Conservation (phyloP, 768 basidiomycete species). For the Gyrodon lividus region DNA sequence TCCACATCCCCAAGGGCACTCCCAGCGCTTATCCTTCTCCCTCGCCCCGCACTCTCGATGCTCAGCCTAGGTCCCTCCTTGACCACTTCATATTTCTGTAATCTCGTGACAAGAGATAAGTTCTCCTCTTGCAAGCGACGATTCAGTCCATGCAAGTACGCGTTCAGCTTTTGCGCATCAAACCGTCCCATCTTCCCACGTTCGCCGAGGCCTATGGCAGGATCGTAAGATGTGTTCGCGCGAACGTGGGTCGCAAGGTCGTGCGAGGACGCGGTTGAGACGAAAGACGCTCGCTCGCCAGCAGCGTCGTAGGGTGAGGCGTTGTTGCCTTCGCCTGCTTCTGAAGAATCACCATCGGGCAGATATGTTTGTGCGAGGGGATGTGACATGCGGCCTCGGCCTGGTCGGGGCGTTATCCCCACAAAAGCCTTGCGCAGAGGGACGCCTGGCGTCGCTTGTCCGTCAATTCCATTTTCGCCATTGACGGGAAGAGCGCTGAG, state of each 20-base stretch:
- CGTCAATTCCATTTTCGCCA: constrained; percentile 34
- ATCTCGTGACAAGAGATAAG: constrained; percentile 54
- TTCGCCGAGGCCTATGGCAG: constrained; percentile 70
- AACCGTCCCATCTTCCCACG: constrained; percentile 73
- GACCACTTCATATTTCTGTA: constrained; percentile 54
- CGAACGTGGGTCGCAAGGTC: constrained; percentile 78
- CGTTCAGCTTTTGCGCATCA: constrained; percentile 82
- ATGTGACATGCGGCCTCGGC: constrained; percentile 55
- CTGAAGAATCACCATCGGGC: constrained; percentile 35
- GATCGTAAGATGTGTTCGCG: constrained; percentile 88
- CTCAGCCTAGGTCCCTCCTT: constrained; percentile 29
- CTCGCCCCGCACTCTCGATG: constrained; percentile 32
- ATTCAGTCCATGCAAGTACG: constrained; percentile 84
- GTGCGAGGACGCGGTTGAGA: constrained; percentile 85
- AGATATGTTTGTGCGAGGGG: constrained; percentile 58
- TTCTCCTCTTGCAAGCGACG: constrained; percentile 84
- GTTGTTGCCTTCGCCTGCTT: constrained; percentile 23
- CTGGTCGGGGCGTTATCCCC: constrained; percentile 62
- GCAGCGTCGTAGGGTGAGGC: constrained; percentile 47
- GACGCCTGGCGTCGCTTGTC: constrained; percentile 31
- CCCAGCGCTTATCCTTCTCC: constrained; percentile 52
- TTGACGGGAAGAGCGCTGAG: constrained; percentile 60
- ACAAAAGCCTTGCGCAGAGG: constrained; percentile 55
- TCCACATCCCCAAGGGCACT: constrained; percentile 56
- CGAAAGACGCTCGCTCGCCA: constrained; percentile 62